Evolutionary conservation across 192 early-diverging fungal species (phyloP).

Genomic region (Backusella psychrophila): DNA sequence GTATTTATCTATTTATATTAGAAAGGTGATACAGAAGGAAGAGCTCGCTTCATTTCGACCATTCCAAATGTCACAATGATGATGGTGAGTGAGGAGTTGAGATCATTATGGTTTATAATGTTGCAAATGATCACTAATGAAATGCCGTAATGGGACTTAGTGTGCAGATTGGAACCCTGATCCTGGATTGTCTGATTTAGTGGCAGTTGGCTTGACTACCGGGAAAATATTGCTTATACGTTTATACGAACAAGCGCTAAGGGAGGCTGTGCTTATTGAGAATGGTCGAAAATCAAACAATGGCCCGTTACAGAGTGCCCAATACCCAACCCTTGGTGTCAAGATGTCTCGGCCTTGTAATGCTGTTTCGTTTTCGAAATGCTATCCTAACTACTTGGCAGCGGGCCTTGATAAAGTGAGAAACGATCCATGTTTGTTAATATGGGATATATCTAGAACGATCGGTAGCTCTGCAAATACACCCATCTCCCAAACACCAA

Average conservation of each 20-base stretch:
- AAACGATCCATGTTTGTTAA: conserved; percentile 66
- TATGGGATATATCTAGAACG: conserved; percentile 72
- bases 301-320: not conserved
- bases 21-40: conserved; percentile 3
- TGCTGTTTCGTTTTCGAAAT: conserved; percentile 66
- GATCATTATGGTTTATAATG: not conserved
- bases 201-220: conserved; percentile 59
- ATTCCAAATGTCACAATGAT: conserved; percentile 33
- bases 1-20: not conserved
- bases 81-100: conserved; percentile 14
- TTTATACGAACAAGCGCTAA: conserved; percentile 35
- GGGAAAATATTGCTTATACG: conserved; percentile 54
- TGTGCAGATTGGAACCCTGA: conserved; percentile 68
- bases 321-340: conserved; percentile 44
- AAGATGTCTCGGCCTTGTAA: conserved; percentile 64
- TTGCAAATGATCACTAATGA: not conserved
- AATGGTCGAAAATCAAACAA: not conserved
- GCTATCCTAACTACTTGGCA: conserved; percentile 55
- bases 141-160: conserved; percentile 24
- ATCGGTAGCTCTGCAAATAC: conserved; percentile 31
- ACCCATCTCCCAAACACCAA: not conserved
- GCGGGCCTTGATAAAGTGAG: conserved; percentile 73
- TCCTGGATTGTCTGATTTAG: conserved; percentile 49
- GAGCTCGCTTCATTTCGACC: conserved; percentile 14
- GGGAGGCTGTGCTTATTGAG: not conserved